Evolutionary conservation across 169 alveolate genomes (phyloP).

Genomic region (Cryptosporidium viatorum): DNA sequence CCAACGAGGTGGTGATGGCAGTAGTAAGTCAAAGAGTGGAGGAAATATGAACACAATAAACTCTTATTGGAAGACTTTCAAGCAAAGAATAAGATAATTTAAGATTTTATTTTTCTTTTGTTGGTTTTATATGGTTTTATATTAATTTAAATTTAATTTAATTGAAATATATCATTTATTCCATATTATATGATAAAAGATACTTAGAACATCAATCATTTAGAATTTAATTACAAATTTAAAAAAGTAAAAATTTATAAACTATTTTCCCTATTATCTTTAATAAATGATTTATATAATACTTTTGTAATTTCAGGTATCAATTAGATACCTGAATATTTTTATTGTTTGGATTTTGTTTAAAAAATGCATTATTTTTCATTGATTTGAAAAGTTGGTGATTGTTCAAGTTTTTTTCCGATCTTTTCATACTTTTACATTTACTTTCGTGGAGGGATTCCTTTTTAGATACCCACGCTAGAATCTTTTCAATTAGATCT

Average conservation of each 20-base stretch:
- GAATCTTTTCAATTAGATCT: slow-evolving; percentile 25
- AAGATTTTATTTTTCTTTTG: neutral
- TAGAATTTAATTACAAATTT: no score
- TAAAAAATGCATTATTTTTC: neutral
- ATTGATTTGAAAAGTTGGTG: slow-evolving; percentile 22
- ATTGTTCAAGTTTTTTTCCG: neutral
- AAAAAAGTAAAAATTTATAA: neutral
- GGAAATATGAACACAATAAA: slow-evolving; percentile 20
- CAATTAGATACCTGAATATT: neutral
- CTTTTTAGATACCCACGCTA: slow-evolving; percentile 40
- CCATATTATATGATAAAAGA: neutral
- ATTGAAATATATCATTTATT: neutral
- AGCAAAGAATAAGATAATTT: slow-evolving; percentile 19
- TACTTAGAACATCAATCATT: no score
- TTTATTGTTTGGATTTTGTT: neutral
- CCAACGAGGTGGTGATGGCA: neutral
- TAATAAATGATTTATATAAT: no score
- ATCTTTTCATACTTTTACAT: neutral
- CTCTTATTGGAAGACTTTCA: slow-evolving; percentile 50
- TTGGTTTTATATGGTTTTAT: neutral
- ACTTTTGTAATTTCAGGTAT: neutral
- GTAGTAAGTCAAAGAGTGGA: neutral
- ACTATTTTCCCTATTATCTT: neutral
- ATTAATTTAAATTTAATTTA: slow-evolving; percentile 3
- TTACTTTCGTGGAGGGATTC: slow-evolving; percentile 19